Evolutionary conservation across 208 protist genomes (phyloP).

Genomic region (Leishmania guyanensis): DNA sequence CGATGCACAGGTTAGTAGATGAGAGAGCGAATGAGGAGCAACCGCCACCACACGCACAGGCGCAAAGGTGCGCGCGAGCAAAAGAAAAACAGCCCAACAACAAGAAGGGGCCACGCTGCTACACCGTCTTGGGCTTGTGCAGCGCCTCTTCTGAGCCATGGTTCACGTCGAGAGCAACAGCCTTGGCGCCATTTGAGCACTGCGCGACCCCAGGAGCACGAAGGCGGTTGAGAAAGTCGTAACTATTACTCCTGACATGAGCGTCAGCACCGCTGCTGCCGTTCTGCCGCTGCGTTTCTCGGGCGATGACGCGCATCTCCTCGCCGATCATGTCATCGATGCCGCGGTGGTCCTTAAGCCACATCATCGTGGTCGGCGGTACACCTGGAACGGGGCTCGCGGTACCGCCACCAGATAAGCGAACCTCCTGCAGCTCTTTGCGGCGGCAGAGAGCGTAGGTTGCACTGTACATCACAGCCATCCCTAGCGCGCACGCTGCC

Average conservation of each 20-base stretch:
- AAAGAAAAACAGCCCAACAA: background rate
- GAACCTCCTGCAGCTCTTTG: constrained; percentile 76
- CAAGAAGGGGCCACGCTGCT: background rate
- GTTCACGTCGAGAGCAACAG: constrained; percentile 17
- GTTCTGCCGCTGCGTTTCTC: constrained; percentile 2
- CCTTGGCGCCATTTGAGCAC: background rate
- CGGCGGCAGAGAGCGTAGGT: constrained; percentile 57
- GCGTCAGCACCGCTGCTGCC: constrained; percentile 2
- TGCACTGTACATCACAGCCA: constrained; percentile 39
- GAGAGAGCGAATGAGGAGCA: background rate
- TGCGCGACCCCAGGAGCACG: background rate
- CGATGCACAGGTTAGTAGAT: background rate
- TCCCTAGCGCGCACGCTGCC: constrained; percentile 32
- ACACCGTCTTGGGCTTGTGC: constrained; percentile 26
- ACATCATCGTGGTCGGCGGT: background rate
- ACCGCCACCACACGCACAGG: background rate
- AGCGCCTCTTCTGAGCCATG: background rate
- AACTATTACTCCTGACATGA: background rate
- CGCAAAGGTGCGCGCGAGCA: background rate
- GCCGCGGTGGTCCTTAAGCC: background rate
- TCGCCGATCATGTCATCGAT: background rate
- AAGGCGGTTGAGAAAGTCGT: background rate
- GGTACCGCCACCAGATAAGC: constrained; percentile 17
- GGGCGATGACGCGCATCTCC: constrained; percentile 8
- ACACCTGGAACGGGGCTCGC: background rate